Evolutionary conservation across 2,329 filamentous ascomycete genomes (phyloP).

Genomic region (Aspergillus puulaauensis): DNA sequence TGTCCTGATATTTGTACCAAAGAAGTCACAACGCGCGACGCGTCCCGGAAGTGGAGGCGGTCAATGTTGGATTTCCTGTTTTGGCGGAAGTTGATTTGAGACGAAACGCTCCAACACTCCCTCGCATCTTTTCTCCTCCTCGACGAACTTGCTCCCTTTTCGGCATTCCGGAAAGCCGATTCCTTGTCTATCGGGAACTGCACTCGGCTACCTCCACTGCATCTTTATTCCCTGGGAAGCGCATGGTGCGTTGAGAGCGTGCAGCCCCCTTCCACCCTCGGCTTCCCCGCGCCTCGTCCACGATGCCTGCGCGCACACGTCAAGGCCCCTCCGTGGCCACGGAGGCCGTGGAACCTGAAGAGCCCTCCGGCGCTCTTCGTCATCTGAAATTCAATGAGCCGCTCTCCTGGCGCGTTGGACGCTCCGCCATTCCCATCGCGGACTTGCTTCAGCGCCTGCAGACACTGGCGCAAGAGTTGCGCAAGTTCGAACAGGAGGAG

Average conservation of each 20-base stretch:
- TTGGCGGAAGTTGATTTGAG: background rate
- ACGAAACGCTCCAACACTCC: constrained; percentile 1
- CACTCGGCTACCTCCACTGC: background rate
- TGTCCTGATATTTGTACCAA: background rate
- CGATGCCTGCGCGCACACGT: constrained; percentile 46
- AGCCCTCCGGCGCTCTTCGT: constrained; percentile 32
- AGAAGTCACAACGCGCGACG: constrained; percentile 4
- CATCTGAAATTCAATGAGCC: constrained; percentile 77
- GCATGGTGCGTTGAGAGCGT: constrained; percentile 22
- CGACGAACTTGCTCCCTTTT: background rate
- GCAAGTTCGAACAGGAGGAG: constrained; percentile 82
- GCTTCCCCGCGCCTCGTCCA: constrained; percentile 29
- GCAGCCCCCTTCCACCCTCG: constrained; percentile 14
- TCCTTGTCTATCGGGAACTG: background rate
- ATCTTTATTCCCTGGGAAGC: background rate
- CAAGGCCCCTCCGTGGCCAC: constrained; percentile 33
- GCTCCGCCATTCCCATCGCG: constrained; percentile 73
- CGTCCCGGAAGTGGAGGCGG: constrained; percentile 7
- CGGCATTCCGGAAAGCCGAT: background rate
- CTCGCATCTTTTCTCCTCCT: background rate
- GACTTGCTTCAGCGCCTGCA: constrained; percentile 81
- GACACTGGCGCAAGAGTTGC: constrained; percentile 76
- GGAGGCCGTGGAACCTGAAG: constrained; percentile 34
- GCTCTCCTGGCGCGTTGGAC: constrained; percentile 88
- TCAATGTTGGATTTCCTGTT: constrained; percentile 5